Evolutionary conservation across 2,329 filamentous ascomycete genomes (phyloP).

Genomic region (Penicillium sp.): DNA sequence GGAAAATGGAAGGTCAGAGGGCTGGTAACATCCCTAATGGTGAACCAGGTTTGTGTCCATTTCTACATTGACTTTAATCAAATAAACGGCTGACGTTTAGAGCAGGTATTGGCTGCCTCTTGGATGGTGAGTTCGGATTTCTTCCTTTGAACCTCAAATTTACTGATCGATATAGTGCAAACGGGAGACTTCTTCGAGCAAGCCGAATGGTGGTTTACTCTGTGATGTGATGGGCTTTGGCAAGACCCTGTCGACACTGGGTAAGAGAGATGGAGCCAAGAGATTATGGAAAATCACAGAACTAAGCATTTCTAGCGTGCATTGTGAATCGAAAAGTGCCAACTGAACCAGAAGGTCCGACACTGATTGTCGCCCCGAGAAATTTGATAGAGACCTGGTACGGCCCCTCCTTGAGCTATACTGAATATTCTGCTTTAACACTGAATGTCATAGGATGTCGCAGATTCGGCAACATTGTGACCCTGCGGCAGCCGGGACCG

Average conservation of each 20-base stretch:
- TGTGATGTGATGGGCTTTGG: constrained; percentile 4
- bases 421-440: neutral
- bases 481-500: fast-evolving
- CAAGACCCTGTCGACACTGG: neutral
- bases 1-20: neutral
- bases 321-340: neutral
- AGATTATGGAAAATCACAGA: neutral
- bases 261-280: neutral
- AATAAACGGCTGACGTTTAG: neutral
- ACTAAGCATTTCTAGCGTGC: neutral
- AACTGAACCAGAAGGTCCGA: neutral
- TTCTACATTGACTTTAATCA: neutral
- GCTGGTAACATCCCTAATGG: neutral
- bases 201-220: neutral
- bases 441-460: neutral
- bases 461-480: neutral
- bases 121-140: neutral
- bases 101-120: neutral
- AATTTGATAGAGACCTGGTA: neutral
- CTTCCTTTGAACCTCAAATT: neutral
- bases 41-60: neutral
- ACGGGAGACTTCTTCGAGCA: neutral
- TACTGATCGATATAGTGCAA: neutral
- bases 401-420: neutral
- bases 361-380: neutral